Evolutionary conservation across 768 basidiomycete genomes (phyloP).

Genomic region (Naganishia friedmannii): DNA sequence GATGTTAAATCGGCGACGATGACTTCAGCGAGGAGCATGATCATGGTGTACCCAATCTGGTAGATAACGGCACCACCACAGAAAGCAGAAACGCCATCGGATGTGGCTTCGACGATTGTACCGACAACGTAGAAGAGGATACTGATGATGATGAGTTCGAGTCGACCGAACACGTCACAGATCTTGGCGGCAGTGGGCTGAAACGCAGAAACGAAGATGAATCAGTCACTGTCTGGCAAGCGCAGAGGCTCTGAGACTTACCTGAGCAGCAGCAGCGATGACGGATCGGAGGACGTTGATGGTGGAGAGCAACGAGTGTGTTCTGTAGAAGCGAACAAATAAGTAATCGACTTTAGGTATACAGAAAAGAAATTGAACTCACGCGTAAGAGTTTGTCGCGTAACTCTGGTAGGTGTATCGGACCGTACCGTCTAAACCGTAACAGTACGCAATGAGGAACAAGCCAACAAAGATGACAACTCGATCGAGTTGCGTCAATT

Average conservation of each 20-base stretch:
- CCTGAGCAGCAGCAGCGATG: conserved; percentile 42
- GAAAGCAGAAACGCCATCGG: conserved; percentile 39
- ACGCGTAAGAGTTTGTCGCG: conserved; percentile 17
- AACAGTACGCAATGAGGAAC: conserved; percentile 48
- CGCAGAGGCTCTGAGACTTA: neutral
- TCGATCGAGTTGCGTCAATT: conserved; percentile 36
- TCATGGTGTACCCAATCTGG: conserved; percentile 47
- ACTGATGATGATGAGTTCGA: conserved; percentile 40
- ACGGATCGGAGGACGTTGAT: conserved; percentile 46
- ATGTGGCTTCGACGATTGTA: conserved; percentile 46
- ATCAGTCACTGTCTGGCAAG: conserved; percentile 28
- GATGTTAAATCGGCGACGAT: conserved; percentile 48
- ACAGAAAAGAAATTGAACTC: neutral
- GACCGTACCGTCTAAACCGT: conserved; percentile 31
- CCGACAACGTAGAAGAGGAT: conserved; percentile 47
- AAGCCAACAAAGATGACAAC: conserved; percentile 41
- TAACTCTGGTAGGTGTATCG: conserved; percentile 38
- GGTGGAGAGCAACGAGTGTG: conserved; percentile 42
- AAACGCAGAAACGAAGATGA: neutral
- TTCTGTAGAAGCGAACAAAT: neutral
- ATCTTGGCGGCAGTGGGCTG: conserved; percentile 41
- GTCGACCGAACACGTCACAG: conserved; percentile 48
- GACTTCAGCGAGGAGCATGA: conserved; percentile 45
- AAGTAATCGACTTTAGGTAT: neutral
- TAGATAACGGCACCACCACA: conserved; percentile 47